A percentile compares a stretch with the other conserved stretches of the same genome.
These are phyloP conservation scores for Rhodosporidiobolus sp. DNA, from an alignment of 768 basidiomycete genomes.

Conservation along the genomic window DNA sequence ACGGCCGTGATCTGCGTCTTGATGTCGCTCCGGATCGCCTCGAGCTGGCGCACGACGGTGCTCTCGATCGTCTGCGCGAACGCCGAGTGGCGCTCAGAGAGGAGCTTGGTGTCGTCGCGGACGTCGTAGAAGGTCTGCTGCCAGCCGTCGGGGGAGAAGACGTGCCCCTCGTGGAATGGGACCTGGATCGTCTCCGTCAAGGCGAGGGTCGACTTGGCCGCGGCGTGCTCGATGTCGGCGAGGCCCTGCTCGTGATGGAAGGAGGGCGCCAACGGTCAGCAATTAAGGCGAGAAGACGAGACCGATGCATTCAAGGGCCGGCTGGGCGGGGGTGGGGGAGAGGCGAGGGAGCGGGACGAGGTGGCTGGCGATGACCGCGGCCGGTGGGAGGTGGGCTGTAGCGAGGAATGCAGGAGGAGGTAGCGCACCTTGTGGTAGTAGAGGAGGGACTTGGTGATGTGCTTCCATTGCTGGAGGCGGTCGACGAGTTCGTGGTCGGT, in stretches of 20 bases:
- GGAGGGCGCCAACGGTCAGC: constrained; percentile 16
- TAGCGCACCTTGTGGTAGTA: constrained; percentile 38
- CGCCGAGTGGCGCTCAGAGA: constrained; percentile 35
- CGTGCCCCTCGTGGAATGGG: constrained; percentile 43
- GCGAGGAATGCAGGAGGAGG: not conserved
- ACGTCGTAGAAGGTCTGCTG: constrained; percentile 51
- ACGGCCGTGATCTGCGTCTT: constrained; percentile 54
- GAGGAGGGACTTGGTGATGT: constrained; percentile 34
- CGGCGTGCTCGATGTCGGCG: constrained; percentile 30
- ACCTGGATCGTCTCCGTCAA: constrained; percentile 40
- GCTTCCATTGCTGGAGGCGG: constrained; percentile 38
- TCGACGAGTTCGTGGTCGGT: constrained; percentile 33
- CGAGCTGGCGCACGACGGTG: constrained; percentile 34
- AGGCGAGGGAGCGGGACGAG: not conserved
- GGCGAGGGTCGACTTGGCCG: constrained; percentile 28
- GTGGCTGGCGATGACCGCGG: not conserved
- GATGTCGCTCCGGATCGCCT: constrained; percentile 31
- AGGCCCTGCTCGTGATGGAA: constrained; percentile 20
- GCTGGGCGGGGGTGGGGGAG: not conserved
- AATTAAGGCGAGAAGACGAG: not conserved
- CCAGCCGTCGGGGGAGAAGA: constrained; percentile 38
- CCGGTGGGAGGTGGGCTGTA: not conserved
- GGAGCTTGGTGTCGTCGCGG: constrained; percentile 38
- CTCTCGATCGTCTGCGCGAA: constrained; percentile 34
- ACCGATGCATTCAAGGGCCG: not conserved